Evolutionary conservation across 1,284 basidiomycete genomes (phyloP).

Genomic region (Laetiporus sulphureus): DNA sequence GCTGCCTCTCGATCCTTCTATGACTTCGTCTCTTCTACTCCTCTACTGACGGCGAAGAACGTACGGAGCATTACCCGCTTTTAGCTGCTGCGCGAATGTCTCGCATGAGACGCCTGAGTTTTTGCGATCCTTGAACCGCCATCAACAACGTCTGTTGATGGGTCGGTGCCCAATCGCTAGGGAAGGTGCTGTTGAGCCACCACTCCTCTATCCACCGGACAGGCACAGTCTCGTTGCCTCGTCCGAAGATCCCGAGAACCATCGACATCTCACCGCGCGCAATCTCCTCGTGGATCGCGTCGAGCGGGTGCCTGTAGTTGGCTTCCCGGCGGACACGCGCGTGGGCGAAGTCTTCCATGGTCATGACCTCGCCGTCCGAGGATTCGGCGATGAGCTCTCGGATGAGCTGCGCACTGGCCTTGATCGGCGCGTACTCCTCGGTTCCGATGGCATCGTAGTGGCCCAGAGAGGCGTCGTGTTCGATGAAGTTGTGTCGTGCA

Average conservation of each 20-base stretch:
- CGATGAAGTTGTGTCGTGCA: slow-evolving; percentile 24
- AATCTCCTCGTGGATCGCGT: slow-evolving; percentile 24
- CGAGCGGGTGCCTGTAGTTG: slow-evolving; percentile 15
- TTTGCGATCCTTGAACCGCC: slow-evolving; percentile 3
- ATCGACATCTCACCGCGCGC: slow-evolving; percentile 29
- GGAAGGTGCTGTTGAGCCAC: slow-evolving; percentile 9
- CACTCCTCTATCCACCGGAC: slow-evolving; percentile 5
- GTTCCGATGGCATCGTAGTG: slow-evolving; percentile 22
- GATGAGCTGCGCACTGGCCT: slow-evolving; percentile 15
- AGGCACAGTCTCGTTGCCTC: slow-evolving; percentile 5
- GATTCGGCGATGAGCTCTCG: slow-evolving; percentile 14
- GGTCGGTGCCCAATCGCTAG: slow-evolving; percentile 2
- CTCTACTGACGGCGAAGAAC: no score
- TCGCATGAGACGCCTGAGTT: slow-evolving; percentile 1
- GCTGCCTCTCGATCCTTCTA: no score
- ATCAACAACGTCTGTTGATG: slow-evolving; percentile 8
- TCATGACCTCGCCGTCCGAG: slow-evolving; percentile 14
- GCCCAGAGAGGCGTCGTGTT: slow-evolving; percentile 30
- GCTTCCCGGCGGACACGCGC: slow-evolving; percentile 21
- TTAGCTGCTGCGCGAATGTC: background rate
- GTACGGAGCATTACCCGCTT: no score
- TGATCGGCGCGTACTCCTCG: slow-evolving; percentile 22
- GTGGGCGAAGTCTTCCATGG: slow-evolving; percentile 20
- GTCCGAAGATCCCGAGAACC: slow-evolving; percentile 20
- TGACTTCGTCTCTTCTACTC: no score